These are phyloP conservation scores for Apiotrichum siamense DNA, from an alignment of 1,284 basidiomycete species.

Conservation along the genomic window DNA sequence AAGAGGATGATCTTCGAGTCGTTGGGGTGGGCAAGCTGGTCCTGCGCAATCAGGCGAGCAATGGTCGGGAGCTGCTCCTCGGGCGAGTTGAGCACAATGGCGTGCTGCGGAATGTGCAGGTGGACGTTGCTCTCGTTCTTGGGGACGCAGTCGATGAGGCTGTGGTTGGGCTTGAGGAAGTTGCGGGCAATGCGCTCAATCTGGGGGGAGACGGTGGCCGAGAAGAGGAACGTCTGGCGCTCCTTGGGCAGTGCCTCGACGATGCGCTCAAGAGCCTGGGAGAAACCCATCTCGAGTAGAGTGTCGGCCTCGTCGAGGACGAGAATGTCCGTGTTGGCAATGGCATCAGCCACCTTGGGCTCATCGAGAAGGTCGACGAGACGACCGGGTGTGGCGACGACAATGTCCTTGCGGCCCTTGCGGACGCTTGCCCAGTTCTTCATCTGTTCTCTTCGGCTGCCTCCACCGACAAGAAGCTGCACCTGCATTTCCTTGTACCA, in stretches of 20 bases:
- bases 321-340: conserved; percentile 60
- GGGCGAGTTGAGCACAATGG: conserved; percentile 64
- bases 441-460: conserved; percentile 48
- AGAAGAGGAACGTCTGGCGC: conserved; percentile 90
- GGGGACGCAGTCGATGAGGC: conserved; percentile 57
- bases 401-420: conserved; percentile 66
- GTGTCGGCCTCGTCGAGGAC: conserved; percentile 95
- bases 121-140: conserved; percentile 60
- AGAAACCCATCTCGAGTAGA: conserved; percentile 93
- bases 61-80: conserved; percentile 72
- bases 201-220: conserved; percentile 62
- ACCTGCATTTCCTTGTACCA: conserved; percentile 66
- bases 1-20: conserved; percentile 81
- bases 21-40: conserved; percentile 74
- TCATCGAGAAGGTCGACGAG: conserved; percentile 72
- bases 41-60: conserved; percentile 75
- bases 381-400: conserved; percentile 90
- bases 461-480: conserved; percentile 74
- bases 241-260: conserved; percentile 61
- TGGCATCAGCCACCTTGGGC: conserved; percentile 53
- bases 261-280: conserved; percentile 78
- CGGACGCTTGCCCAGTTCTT: conserved; percentile 64
- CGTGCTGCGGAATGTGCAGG: conserved; percentile 74
- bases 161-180: conserved; percentile 59
- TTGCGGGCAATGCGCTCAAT: conserved; percentile 51